phyloP scores from a whole-genome alignment of 768 basidiomycete genomes.

The Lenzites betulinus region DNA sequence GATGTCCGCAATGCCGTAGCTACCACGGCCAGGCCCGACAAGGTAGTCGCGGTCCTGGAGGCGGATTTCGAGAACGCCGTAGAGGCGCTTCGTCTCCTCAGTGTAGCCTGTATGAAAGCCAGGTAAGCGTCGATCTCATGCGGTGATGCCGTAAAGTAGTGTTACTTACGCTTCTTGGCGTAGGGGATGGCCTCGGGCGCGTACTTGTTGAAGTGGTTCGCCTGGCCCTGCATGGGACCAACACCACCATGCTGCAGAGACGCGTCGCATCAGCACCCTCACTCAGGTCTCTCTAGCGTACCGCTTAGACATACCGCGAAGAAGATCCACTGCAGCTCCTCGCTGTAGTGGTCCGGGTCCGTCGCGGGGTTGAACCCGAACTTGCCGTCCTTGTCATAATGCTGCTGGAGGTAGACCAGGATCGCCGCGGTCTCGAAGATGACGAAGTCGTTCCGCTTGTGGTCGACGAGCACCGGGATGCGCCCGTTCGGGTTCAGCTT shows the following conservation, averaged over 20 bases:
- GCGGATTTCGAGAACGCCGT: slow-evolving; percentile 76
- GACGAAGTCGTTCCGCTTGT: slow-evolving; percentile 56
- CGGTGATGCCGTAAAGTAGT: background rate
- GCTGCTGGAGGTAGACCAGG: slow-evolving; percentile 76
- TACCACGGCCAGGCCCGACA: slow-evolving; percentile 70
- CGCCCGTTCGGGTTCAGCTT: slow-evolving; percentile 72
- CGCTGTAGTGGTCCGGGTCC: slow-evolving; percentile 63
- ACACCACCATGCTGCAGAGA: slow-evolving; percentile 67
- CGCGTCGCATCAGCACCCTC: background rate
- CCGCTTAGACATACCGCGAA: slow-evolving; percentile 54
- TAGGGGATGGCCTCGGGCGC: slow-evolving; percentile 72
- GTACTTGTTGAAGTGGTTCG: slow-evolving; percentile 65
- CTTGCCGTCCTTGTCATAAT: slow-evolving; percentile 75
- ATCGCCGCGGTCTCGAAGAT: slow-evolving; percentile 85
- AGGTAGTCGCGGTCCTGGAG: slow-evolving; percentile 73
- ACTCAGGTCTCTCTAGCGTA: too few species aligned
- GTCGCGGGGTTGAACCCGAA: slow-evolving; percentile 62
- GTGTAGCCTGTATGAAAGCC: slow-evolving; percentile 54
- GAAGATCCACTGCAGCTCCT: slow-evolving; percentile 86
- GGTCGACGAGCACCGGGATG: slow-evolving; percentile 70
- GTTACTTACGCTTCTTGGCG: slow-evolving; percentile 57
- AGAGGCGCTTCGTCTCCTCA: slow-evolving; percentile 82
- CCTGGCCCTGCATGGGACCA: slow-evolving; percentile 89
- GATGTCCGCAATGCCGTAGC: slow-evolving; percentile 70
- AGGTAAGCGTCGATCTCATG: background rate